These are phyloP conservation scores for Cystobasidium sp. DNA, from an alignment of 1,284 basidiomycete species.

Conservation along the genomic window DNA sequence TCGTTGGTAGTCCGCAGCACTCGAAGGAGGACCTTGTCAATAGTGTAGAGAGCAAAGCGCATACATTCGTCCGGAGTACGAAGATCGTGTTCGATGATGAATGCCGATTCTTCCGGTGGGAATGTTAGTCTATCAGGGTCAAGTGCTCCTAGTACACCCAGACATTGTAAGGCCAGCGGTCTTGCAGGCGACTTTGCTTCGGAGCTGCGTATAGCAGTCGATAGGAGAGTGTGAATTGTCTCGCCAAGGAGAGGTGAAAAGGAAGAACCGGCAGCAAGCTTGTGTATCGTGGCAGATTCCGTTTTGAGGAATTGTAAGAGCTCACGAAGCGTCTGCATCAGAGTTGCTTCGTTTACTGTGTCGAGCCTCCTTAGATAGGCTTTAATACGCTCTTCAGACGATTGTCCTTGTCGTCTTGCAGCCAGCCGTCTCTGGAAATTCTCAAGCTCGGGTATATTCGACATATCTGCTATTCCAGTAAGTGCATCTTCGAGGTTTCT, in stretches of 20 bases:
- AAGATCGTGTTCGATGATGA: conserved; percentile 82
- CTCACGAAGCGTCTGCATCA: conserved; percentile 76
- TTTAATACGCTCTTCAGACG: conserved; percentile 66
- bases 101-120: conserved; percentile 65
- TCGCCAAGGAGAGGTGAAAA: conserved; percentile 80
- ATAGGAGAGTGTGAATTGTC: conserved; percentile 71
- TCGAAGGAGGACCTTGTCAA: conserved; percentile 84
- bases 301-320: conserved; percentile 68
- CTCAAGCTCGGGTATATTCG: conserved; percentile 69
- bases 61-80: conserved; percentile 77
- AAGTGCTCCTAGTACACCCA: conserved; percentile 91
- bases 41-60: conserved; percentile 81
- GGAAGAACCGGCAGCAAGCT: conserved; percentile 75
- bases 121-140: conserved; percentile 93
- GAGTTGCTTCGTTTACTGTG: conserved; percentile 82
- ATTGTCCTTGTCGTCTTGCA: conserved; percentile 62
- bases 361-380: conserved; percentile 74
- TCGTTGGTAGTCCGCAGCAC: conserved; percentile 93
- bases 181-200: conserved; percentile 66
- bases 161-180: conserved; percentile 80
- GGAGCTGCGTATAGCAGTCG: conserved; percentile 63
- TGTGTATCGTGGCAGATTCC: conserved; percentile 64
- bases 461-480: conserved; percentile 78
- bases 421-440: conserved; percentile 63
- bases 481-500: conserved; percentile 65